Base-by-base conservation (phyloP, 208 protist species). In the Trypanosoma conorhini region DNA sequence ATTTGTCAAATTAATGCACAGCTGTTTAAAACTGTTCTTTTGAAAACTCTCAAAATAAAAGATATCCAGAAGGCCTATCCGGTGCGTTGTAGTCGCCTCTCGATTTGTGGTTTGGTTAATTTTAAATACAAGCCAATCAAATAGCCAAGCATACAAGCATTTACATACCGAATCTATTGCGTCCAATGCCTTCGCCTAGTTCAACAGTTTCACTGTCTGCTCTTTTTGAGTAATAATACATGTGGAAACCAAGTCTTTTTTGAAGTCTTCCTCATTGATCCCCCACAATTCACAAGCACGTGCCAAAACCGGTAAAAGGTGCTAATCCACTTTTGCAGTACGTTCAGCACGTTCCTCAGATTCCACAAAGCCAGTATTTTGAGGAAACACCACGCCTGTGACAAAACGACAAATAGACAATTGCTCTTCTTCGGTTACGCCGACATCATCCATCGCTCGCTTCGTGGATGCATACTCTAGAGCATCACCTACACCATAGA, bases 1-100 rank as follows among this genome's bases (percentile, higher is more conserved):
- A 85, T 98, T 98, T n/a, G 96, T 92, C 56, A 93, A 93, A 74
- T 99, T 99, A 72, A 99, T 98, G 75, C 94, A 98, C 22, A 99
- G 82, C 83, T 99, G 97, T 79, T 99, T 96, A 77, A 98, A 98
- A 28, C 80, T 89, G 76, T 98, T 99, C 31, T 76, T 31, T 72
- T 83, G 33, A 71, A 97, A 95, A 31, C 69, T 79, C 76, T 95
- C 87, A 77, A 92, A 91, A 9, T 84, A 78, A 77, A 89, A 89
- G 50, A 94, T 87, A 67, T 96, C 82, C 8, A 94, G 65, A 30
- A 95, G 64, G 0, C 83, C 86, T 63, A 94, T 81, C 56, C 79
- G 91, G 13, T 72, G 24, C 30, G 9, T 56, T 38, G 72, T 42
- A 17, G 54, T 62, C 12, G 12, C 28, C 24, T 69, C 68, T 17